Evolutionary conservation across 2,329 filamentous ascomycete genomes (phyloP).

Genomic region (Meredithiella fracta): DNA sequence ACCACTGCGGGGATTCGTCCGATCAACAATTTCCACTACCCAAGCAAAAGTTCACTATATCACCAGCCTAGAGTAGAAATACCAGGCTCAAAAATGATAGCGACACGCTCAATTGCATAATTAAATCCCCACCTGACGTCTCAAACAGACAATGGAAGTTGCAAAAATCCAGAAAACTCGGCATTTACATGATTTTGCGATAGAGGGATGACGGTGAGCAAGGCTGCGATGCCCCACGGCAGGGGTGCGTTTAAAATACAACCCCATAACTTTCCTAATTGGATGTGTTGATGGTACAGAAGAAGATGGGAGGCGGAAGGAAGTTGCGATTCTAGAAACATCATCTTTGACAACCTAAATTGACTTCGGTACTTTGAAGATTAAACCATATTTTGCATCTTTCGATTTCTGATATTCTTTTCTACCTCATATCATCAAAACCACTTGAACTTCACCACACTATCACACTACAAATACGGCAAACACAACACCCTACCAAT

Average conservation of each 20-base stretch:
- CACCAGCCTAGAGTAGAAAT: too few species aligned
- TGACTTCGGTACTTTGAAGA: not conserved
- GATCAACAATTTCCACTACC: too few species aligned
- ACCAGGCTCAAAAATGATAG: not conserved
- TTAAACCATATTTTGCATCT: too few species aligned
- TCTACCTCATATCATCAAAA: too few species aligned
- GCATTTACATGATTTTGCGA: not conserved
- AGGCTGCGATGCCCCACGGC: slow-evolving; percentile 10
- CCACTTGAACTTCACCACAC: too few species aligned
- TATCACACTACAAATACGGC: too few species aligned
- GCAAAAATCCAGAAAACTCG: not conserved
- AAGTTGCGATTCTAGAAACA: not conserved
- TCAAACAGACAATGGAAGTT: not conserved
- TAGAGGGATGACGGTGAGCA: not conserved
- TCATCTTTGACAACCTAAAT: slow-evolving; percentile 5
- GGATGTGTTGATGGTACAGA: not conserved
- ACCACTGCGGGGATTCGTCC: too few species aligned
- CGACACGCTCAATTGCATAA: not conserved
- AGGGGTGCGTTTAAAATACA: slow-evolving; percentile 12
- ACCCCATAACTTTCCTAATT: slow-evolving; percentile 6
- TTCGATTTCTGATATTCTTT: too few species aligned
- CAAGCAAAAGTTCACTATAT: not conserved
- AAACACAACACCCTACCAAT: not conserved
- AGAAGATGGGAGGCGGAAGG: not conserved
- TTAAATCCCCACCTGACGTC: not conserved